Percentiles rank a stretch among this genome's conserved stretches.
phyloP scores from a whole-genome alignment of 192 early-diverging fungal species.

The Haplosporangium gracile region DNA sequence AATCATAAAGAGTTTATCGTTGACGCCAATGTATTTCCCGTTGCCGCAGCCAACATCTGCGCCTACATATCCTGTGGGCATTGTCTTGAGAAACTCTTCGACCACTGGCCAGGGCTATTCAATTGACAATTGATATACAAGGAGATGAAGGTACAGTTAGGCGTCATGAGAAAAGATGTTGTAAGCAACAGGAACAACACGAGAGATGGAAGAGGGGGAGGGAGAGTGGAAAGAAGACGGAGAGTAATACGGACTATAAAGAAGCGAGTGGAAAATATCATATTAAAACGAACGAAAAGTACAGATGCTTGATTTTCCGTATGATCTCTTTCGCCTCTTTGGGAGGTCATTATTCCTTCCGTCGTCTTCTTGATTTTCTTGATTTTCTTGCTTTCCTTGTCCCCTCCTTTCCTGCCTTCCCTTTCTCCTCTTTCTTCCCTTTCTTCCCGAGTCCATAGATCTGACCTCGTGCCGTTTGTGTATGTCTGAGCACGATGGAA shows the following conservation, averaged over 20 bases:
- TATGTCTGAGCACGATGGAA: not conserved
- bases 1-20: slow-evolving; percentile 81
- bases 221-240: not conserved
- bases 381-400: not conserved
- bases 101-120: slow-evolving; percentile 95
- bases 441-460: slow-evolving; percentile 6
- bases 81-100: slow-evolving; percentile 78
- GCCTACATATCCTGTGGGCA: slow-evolving; percentile 81
- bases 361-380: not conserved
- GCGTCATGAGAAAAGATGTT: not conserved
- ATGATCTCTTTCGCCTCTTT: not conserved
- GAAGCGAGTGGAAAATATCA: not conserved
- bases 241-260: not conserved
- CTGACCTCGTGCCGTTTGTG: not conserved
- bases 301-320: not conserved
- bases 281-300: not conserved
- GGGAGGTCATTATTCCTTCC: too few species aligned
- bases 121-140: not conserved
- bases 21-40: slow-evolving; percentile 96
- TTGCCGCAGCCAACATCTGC: slow-evolving; percentile 98
- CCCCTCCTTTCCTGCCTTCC: not conserved
- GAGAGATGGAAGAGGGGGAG: not conserved
- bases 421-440: not conserved
- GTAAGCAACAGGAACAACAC: not conserved
- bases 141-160: not conserved